These are phyloP conservation scores for Komagataella pastoris DNA, from an alignment of 805 yeast species.

Conservation along the genomic window DNA sequence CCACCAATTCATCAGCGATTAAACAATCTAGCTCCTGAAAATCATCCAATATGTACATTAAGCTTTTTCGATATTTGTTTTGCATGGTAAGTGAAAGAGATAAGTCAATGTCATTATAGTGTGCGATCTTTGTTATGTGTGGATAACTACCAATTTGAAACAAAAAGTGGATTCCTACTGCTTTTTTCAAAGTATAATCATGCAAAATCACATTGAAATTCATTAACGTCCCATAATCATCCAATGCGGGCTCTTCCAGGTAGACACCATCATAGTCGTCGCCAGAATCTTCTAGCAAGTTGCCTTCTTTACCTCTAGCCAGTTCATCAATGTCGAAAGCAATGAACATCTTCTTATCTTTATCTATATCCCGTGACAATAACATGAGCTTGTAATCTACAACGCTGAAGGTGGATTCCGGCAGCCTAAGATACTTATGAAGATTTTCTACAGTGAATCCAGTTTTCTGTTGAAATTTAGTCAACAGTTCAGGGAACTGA, in stretches of 20 bases:
- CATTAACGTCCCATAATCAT: conserved; percentile 1
- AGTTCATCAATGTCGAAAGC: conserved; percentile 4
- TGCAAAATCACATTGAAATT: conserved; percentile 5
- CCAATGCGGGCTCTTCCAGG: not conserved
- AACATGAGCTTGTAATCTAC: conserved; percentile 4
- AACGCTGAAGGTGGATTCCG: not conserved
- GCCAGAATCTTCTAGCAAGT: conserved; percentile 2
- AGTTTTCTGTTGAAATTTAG: not conserved
- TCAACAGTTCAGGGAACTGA: not conserved
- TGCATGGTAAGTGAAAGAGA: conserved; percentile 4
- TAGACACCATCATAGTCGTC: not conserved
- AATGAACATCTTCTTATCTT: conserved; percentile 1
- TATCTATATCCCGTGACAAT: conserved; percentile 2
- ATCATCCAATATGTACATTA: conserved; percentile 30
- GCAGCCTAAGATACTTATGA: not conserved
- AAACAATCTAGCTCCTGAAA: conserved; percentile 28
- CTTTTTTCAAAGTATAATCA: conserved; percentile 1
- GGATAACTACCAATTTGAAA: conserved; percentile 2
- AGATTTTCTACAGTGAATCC: not conserved
- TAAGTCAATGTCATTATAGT: conserved; percentile 2
- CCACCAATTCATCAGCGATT: not conserved
- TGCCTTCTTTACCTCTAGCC: not conserved
- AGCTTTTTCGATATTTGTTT: conserved; percentile 13
- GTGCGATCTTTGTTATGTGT: conserved; percentile 3
- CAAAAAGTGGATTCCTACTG: conserved; percentile 4